Evolutionary conservation across 768 basidiomycete genomes (phyloP).

Genomic region (Podaxis sp.): DNA sequence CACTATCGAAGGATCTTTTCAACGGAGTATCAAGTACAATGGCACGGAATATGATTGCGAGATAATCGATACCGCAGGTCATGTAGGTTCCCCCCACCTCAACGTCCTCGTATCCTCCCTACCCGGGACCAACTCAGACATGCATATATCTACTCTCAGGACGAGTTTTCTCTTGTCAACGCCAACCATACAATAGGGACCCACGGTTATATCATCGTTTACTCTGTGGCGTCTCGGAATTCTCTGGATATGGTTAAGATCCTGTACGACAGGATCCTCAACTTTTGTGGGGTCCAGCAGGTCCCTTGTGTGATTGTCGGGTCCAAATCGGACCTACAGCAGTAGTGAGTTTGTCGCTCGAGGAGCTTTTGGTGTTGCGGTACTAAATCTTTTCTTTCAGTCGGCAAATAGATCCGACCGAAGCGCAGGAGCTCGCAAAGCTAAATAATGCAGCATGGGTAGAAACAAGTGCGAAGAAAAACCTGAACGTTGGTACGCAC

Average conservation of each 20-base stretch:
- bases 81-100: constrained; percentile 49
- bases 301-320: constrained; percentile 93
- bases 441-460: constrained; percentile 74
- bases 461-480: constrained; percentile 83
- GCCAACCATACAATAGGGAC: constrained; percentile 91
- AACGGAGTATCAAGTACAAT: constrained; percentile 74
- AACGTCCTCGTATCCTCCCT: constrained; percentile 9
- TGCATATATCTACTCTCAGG: constrained; percentile 43
- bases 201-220: constrained; percentile 92
- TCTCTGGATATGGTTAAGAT: constrained; percentile 91
- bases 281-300: constrained; percentile 77
- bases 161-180: constrained; percentile 88
- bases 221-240: constrained; percentile 80
- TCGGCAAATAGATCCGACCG: constrained; percentile 65
- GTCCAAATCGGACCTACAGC: constrained; percentile 78
- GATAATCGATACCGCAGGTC: constrained; percentile 94
- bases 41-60: constrained; percentile 88
- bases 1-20: constrained; percentile 81
- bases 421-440: constrained; percentile 72
- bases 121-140: neutral
- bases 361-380: constrained; percentile 20
- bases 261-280: constrained; percentile 89
- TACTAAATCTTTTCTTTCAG: constrained; percentile 29
- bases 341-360: constrained; percentile 51
- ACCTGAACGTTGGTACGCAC: constrained; percentile 75